These are phyloP conservation scores for Chloropicon primus DNA, from an alignment of 139 green algal species.

Conservation along the genomic window DNA sequence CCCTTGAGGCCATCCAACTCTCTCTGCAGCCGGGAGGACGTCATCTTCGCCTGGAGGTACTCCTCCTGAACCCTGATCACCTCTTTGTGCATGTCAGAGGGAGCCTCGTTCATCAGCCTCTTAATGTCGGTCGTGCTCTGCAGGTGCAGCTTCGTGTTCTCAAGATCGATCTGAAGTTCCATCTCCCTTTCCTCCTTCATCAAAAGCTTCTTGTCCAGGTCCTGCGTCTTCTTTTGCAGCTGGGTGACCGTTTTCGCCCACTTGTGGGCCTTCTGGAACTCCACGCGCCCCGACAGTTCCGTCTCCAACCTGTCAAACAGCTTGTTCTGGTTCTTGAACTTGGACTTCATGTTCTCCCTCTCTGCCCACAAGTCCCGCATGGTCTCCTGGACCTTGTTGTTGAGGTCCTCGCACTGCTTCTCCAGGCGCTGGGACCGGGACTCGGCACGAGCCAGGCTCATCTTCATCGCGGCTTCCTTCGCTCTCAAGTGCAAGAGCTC, in stretches of 20 bases:
- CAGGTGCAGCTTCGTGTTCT: not conserved
- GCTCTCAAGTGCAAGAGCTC: not conserved
- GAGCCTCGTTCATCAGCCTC: not conserved
- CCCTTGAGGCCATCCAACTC: not conserved
- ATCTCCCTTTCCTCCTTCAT: not conserved
- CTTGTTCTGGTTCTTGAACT: slow-evolving; percentile 8
- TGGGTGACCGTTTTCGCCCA: not conserved
- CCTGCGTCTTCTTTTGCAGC: slow-evolving; percentile 1
- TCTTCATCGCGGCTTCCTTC: slow-evolving; percentile 4
- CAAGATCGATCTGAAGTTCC: not conserved
- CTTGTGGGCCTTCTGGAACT: slow-evolving; percentile 7
- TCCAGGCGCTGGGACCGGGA: slow-evolving; percentile 20
- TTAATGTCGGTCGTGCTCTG: not conserved
- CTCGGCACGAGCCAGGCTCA: not conserved
- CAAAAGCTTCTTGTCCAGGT: not conserved
- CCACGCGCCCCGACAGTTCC: not conserved
- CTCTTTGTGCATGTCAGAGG: not conserved
- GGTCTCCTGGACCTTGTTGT: slow-evolving; percentile 17
- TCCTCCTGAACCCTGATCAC: not conserved
- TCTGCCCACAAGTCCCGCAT: slow-evolving; percentile 7
- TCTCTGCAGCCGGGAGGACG: not conserved
- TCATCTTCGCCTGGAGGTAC: not conserved
- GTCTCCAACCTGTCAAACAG: slow-evolving; percentile 5
- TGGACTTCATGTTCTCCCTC: slow-evolving; percentile 1
- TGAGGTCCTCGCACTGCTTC: slow-evolving; percentile 26